Base-by-base conservation (phyloP, 768 basidiomycete genomes). In the Mycena leptocephala region DNA sequence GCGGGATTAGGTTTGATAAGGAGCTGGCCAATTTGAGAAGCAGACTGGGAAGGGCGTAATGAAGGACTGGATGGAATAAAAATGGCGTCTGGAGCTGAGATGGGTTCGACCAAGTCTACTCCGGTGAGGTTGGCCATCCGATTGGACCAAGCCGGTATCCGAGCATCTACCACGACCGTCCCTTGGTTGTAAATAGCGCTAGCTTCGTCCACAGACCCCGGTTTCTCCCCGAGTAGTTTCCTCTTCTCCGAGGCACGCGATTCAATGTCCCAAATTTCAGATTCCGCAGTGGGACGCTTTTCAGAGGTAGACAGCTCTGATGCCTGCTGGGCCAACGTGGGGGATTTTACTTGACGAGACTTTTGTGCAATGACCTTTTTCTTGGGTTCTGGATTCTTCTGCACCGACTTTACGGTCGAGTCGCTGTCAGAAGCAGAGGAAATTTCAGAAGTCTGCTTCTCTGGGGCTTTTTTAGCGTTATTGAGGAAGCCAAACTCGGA, bases 251-350 rank as follows among this genome's bases (percentile, higher is more conserved):
- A 76, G 32, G 78, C 72, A 59, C 76, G 61, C 56, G 79, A 78
- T 78, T 93, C 93, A 33, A 93, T 91, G 75, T 89, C 90, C 92
- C 93, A 93, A 10, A 89, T 78, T 24, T 87, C 84, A 13, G 92
- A 93, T 68, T 79, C 83, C 2, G 79, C 78, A 13, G 39, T 58
- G 48, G 18, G 32, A 18, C 18, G 41, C 70, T 43, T 64, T 67
- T 67, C 46, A 24, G 59, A 41, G 18, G 58, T 67, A 41, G 74
- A 61, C 7, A 69, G 22, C 24, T 76, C 63, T 5, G 75, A 76
- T 0, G 59, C 33, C 6, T 37, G 62, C 39, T 61, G 41, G 2
- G 74, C 24, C 22, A 64, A 35, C 10, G 24, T 41, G 32, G 5
- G 76, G 28, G 59, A 14, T 43, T 46, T 68, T 48, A 11, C 64